Conservation (phyloP, 2,329 filamentous ascomycete species). For the Leptodontidium sp. region DNA sequence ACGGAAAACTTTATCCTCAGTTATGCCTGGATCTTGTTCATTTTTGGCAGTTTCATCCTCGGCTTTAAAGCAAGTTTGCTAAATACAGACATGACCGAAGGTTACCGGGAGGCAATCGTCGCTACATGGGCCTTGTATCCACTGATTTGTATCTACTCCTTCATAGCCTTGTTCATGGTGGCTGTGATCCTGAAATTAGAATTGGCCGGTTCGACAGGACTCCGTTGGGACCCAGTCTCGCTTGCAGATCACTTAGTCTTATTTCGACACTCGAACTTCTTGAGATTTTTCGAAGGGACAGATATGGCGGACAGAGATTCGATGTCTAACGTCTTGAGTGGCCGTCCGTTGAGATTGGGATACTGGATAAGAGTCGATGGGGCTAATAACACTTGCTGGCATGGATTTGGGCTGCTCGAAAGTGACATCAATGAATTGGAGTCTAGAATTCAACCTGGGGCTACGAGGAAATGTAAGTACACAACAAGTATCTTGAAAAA, state of each 20-base stretch:
- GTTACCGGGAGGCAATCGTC: not conserved
- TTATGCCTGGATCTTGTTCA: constrained; percentile 8
- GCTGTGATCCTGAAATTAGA: not conserved
- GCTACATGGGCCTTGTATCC: constrained; percentile 14
- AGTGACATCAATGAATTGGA: not conserved
- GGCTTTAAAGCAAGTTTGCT: constrained; percentile 15
- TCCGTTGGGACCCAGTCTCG: constrained; percentile 15
- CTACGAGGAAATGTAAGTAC: not conserved
- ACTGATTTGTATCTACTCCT: not conserved
- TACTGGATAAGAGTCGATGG: constrained; percentile 14
- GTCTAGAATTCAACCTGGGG: too few species aligned
- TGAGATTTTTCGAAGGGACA: constrained; percentile 6
- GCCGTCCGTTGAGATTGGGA: not conserved
- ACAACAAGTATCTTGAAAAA: too few species aligned
- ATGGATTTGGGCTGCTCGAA: constrained; percentile 8
- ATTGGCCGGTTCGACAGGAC: constrained; percentile 6
- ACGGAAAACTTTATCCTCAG: not conserved
- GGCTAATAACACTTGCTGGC: not conserved
- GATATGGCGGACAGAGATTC: not conserved
- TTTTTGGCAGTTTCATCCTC: not conserved
- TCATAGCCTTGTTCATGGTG: constrained; percentile 8
- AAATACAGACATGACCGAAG: not conserved
- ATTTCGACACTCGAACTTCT: constrained; percentile 9
- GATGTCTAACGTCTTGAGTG: not conserved
- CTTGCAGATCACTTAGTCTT: constrained; percentile 14